phyloP scores from a whole-genome alignment of 129 eudicot genomes.

The Scalesia atractyloides region DNA sequence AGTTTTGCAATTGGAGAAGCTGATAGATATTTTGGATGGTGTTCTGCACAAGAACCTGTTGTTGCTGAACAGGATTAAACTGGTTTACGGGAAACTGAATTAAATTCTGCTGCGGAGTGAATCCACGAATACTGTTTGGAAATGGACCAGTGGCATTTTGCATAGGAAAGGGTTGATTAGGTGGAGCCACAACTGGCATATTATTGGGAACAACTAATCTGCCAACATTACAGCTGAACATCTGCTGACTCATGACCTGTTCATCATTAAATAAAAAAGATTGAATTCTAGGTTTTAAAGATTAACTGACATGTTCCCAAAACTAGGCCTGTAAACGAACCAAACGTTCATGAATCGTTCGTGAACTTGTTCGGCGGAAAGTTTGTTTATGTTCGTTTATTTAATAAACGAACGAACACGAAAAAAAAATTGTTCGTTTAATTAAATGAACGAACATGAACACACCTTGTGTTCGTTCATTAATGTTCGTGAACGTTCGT shows the following conservation, averaged over 20 bases:
- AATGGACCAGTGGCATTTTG: slow-evolving; percentile 37
- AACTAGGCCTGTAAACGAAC: no score
- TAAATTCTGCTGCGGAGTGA: slow-evolving; percentile 35
- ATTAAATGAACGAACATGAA: background rate
- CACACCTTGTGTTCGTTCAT: no score
- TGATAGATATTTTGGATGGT: slow-evolving; percentile 50
- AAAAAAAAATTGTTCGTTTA: no score
- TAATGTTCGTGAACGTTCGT: no score
- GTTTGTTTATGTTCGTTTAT: no score
- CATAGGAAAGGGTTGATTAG: slow-evolving; percentile 33
- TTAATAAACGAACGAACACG: no score
- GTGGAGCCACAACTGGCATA: slow-evolving; percentile 20
- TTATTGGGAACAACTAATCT: slow-evolving; percentile 25
- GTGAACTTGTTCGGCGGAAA: no score
- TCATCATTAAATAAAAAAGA: slow-evolving; percentile 4
- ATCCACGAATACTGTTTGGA: slow-evolving; percentile 32
- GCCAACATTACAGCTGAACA: slow-evolving; percentile 28
- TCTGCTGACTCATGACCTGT: slow-evolving; percentile 31
- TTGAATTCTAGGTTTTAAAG: background rate
- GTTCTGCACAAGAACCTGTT: slow-evolving; percentile 37
- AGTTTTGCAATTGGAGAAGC: slow-evolving; percentile 50
- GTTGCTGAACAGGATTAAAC: slow-evolving; percentile 32
- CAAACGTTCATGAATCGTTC: no score
- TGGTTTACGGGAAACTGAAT: slow-evolving; percentile 34
- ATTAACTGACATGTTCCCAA: background rate